These are phyloP conservation scores for Gossypium rotundifolium DNA, from an alignment of 345 rosid species.

Conservation along the genomic window DNA sequence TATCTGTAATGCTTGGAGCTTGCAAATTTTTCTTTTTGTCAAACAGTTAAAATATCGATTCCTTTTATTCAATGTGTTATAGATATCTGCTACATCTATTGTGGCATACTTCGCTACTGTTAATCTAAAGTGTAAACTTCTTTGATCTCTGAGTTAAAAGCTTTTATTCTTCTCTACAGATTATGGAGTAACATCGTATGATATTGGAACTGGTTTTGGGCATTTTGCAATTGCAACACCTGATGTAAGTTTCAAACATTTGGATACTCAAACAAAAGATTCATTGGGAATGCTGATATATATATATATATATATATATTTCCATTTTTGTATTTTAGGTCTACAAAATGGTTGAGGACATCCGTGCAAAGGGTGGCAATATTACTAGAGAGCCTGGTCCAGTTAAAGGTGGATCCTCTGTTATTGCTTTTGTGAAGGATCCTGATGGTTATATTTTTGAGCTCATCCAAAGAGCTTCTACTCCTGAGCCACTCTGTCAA, in stretches of 20 bases:
- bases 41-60: background rate
- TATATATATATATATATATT: background rate
- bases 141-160: background rate
- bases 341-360: constrained; percentile 64
- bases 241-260: constrained; percentile 46
- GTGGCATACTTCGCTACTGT: background rate
- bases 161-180: constrained; percentile 35
- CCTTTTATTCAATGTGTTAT: background rate
- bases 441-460: constrained; percentile 92
- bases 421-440: constrained; percentile 89
- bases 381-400: constrained; percentile 91
- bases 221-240: constrained; percentile 85
- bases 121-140: background rate
- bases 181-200: constrained; percentile 82
- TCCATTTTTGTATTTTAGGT: constrained; percentile 35
- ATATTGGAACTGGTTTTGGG: constrained; percentile 91
- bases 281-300: background rate
- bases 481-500: constrained; percentile 95
- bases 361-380: constrained; percentile 71
- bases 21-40: background rate
- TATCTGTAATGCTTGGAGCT: background rate
- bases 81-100: background rate
- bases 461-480: constrained; percentile 78
- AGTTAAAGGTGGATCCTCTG: constrained; percentile 70
- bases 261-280: background rate